Evolutionary conservation across 345 rosid species (phyloP).

Genomic region (Citropsis articulata): DNA sequence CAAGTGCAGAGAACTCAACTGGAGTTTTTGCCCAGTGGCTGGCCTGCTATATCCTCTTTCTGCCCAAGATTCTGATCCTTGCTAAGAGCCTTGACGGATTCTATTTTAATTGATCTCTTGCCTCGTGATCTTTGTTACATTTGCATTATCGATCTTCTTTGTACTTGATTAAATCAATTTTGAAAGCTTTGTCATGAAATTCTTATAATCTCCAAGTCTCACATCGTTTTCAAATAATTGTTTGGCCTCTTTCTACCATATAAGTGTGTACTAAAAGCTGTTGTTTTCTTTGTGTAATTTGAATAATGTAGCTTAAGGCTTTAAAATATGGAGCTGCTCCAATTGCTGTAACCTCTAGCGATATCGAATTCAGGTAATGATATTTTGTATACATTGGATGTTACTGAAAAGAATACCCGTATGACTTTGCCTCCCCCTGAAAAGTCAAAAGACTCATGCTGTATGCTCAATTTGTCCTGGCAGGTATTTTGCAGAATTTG

Average conservation of each 20-base stretch:
- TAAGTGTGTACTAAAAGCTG: neutral
- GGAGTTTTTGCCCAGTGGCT: neutral
- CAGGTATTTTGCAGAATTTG: slow-evolving; percentile 36
- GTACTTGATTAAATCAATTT: neutral
- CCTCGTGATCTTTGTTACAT: neutral
- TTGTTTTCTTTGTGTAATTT: neutral
- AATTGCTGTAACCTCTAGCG: slow-evolving; percentile 29
- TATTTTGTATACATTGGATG: slow-evolving; percentile 7
- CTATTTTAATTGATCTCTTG: neutral
- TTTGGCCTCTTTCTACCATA: neutral
- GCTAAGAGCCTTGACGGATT: neutral
- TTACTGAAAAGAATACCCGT: neutral
- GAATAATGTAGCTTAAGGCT: slow-evolving; percentile 60
- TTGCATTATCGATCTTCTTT: neutral
- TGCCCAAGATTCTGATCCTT: neutral
- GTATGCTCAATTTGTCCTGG: neutral
- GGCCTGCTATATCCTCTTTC: neutral
- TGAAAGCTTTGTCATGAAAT: neutral
- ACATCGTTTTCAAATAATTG: neutral
- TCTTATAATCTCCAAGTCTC: neutral
- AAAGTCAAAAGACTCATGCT: slow-evolving; percentile 4
- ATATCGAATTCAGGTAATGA: slow-evolving; percentile 38
- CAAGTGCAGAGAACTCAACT: neutral
- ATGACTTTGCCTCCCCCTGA: neutral
- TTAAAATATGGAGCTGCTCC: slow-evolving; percentile 71